Percentiles rank a stretch among this genome's conserved stretches.
These are phyloP conservation scores for Pythium periplocum DNA, from an alignment of 352 stramenopile genomes.

Conservation along the genomic window DNA sequence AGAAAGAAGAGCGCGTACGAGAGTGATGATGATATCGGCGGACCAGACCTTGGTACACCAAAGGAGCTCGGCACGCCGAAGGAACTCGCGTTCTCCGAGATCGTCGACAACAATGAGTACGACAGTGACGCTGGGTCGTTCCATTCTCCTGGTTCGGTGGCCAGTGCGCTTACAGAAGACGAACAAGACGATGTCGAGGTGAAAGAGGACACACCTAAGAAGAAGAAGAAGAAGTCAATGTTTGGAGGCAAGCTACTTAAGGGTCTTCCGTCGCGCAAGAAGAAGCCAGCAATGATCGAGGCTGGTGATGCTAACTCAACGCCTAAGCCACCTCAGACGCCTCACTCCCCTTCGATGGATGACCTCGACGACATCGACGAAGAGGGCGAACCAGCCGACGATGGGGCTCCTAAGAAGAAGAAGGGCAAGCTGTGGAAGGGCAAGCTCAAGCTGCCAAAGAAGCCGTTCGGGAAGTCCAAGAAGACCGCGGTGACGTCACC, in stretches of 20 bases:
- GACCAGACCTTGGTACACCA: too few relatives aligned
- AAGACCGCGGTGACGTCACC: slow-evolving; percentile 10
- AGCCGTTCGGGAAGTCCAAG: slow-evolving; percentile 21
- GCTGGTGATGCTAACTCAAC: not conserved
- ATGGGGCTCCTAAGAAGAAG: slow-evolving; percentile 4
- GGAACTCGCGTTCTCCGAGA: too few relatives aligned
- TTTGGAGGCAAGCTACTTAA: not conserved
- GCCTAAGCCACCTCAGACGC: not conserved
- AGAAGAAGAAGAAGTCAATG: slow-evolving; percentile 3
- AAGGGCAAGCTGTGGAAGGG: slow-evolving; percentile 13
- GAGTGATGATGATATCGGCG: too few relatives aligned
- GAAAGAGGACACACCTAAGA: slow-evolving; percentile 1
- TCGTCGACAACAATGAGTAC: too few relatives aligned
- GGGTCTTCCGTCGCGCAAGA: not conserved
- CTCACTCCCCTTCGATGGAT: slow-evolving; percentile 19
- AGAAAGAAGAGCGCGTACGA: too few relatives aligned
- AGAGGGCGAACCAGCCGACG: slow-evolving; percentile 16
- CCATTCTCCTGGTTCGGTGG: too few relatives aligned
- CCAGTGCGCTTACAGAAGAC: too few relatives aligned
- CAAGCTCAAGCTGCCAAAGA: slow-evolving; percentile 21
- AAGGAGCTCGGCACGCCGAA: too few relatives aligned
- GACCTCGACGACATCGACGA: slow-evolving; percentile 26
- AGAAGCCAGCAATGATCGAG: not conserved
- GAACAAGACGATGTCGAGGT: not conserved
- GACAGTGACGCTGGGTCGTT: too few relatives aligned